Evolutionary conservation across 495 filamentous ascomycete species (phyloP).

Genomic region (Recurvomyces mirabilis): DNA sequence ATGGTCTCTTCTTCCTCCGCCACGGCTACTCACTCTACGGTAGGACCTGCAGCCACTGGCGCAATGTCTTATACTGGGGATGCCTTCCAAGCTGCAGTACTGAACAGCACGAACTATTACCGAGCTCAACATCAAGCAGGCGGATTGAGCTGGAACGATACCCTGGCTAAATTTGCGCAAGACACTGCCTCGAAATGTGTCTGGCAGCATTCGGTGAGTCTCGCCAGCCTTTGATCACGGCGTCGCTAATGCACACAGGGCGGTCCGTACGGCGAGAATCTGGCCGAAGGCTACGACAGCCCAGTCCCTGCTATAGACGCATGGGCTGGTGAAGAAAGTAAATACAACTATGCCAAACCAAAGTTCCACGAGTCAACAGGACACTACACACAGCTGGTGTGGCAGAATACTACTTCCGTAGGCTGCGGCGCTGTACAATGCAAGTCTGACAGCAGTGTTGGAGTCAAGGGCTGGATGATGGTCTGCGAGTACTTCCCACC

Average conservation of each 20-base stretch:
- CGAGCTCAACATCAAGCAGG: constrained; percentile 53
- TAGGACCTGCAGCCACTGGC: not conserved
- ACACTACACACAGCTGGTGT: constrained; percentile 79
- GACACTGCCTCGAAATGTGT: constrained; percentile 43
- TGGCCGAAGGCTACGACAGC: constrained; percentile 57
- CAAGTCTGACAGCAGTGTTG: constrained; percentile 24
- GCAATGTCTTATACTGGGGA: constrained; percentile 4
- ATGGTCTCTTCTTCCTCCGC: too few relatives aligned
- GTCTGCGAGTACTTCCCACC: constrained; percentile 70
- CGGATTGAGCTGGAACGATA: constrained; percentile 53
- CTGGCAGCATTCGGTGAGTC: constrained; percentile 51
- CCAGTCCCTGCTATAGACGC: constrained; percentile 46
- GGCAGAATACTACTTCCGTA: constrained; percentile 56
- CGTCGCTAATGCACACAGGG: constrained; percentile 29
- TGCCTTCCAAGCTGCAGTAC: constrained; percentile 32
- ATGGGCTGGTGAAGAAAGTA: constrained; percentile 53
- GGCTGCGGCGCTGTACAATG: constrained; percentile 60
- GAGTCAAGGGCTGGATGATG: constrained; percentile 55
- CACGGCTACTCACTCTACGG: not conserved
- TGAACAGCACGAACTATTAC: constrained; percentile 59
- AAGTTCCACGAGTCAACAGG: constrained; percentile 57
- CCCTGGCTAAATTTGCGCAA: constrained; percentile 44
- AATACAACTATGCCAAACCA: constrained; percentile 48
- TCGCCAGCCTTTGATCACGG: constrained; percentile 3
- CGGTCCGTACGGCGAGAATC: constrained; percentile 68